Evolutionary conservation across 106 monocot genomes (phyloP).

Genomic region (Phalaenopsis aphrodite): DNA sequence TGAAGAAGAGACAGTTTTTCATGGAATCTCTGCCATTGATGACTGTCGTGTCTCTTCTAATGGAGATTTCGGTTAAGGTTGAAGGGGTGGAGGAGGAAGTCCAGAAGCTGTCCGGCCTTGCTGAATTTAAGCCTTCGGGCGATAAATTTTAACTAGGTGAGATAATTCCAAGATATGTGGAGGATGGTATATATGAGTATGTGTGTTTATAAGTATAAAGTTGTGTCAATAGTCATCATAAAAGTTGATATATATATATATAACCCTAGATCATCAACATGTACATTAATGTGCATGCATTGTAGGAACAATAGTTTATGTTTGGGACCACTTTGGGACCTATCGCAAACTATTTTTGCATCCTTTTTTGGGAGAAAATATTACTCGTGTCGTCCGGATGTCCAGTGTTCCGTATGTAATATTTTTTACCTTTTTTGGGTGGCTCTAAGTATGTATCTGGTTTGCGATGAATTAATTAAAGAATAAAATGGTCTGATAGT

Average conservation of each 20-base stretch:
- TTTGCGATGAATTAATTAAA: too few species aligned
- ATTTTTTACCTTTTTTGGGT: too few species aligned
- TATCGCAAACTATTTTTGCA: too few species aligned
- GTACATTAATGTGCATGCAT: too few species aligned
- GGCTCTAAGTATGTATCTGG: too few species aligned
- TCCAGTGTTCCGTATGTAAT: too few species aligned
- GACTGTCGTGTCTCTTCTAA: slow-evolving; percentile 30
- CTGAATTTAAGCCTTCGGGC: slow-evolving; percentile 5
- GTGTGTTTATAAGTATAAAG: background rate
- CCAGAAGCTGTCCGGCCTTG: slow-evolving; percentile 19
- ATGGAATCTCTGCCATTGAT: slow-evolving; percentile 32
- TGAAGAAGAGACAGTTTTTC: slow-evolving; percentile 3
- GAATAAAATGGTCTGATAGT: too few species aligned
- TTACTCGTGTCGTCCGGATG: too few species aligned
- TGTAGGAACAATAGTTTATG: too few species aligned
- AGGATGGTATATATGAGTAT: background rate
- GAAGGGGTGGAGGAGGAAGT: slow-evolving; percentile 27
- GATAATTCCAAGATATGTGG: too few species aligned
- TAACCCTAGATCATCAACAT: background rate
- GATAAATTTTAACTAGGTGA: background rate
- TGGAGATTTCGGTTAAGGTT: slow-evolving; percentile 39
- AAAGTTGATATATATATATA: background rate
- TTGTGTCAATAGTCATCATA: background rate
- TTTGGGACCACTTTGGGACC: too few species aligned
- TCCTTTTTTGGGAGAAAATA: too few species aligned